Base-by-base conservation (phyloP, 768 basidiomycete species). In the Rhodotorula taiwanensis region DNA sequence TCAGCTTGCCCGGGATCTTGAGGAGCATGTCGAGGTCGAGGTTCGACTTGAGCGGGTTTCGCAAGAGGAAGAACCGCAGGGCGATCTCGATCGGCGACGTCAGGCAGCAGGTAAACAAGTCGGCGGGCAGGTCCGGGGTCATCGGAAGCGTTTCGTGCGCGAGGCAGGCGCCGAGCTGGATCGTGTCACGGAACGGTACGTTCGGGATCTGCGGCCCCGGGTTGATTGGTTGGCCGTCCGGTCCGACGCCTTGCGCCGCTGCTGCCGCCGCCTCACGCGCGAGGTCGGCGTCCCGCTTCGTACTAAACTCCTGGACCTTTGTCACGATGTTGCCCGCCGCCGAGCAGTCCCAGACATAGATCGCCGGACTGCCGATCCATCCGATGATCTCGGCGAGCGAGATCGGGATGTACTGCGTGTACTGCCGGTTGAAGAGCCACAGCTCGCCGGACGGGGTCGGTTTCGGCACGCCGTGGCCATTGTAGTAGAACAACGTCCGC, bases 341-440 rank as follows among this genome's bases (percentile, higher is more conserved):
- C 4, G 91, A 93, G 75, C 93, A 97, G 74, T 99, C 95, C 95
- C 95, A 99, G 57, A 99, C 89, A 75, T 93, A 98, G 33, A 98
- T 89, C 34, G 88, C 89, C 1, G 95, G 95, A 1, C 90, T 88
- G 10, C 90, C 91, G 7, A 98, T 78, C 90, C 92, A 97, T 25
- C 80, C 83, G 74, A 98, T 93, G 21, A 99, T 80, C 71, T 99
- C 95, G 75, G 86, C 86, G 47, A 99, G 79, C 23, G 90, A 92
- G 16, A 98, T 88, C 0, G 95, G 95, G 62, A 98, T 98, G 74
- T 99, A 99, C 76, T 99, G 94, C 0, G 95, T 97, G 76, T 98
- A 98, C 70, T 84, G 87, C 72, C 85, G 81, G 76, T 99, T 98
- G 79, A 99, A 99, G 59, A 95, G 93, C 95, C 95, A 99, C 55